A percentile compares a stretch with the other conserved stretches of the same genome.
These are phyloP conservation scores for Ilyonectria robusta DNA, from an alignment of 2,329 filamentous ascomycete genomes.

Conservation along the genomic window DNA sequence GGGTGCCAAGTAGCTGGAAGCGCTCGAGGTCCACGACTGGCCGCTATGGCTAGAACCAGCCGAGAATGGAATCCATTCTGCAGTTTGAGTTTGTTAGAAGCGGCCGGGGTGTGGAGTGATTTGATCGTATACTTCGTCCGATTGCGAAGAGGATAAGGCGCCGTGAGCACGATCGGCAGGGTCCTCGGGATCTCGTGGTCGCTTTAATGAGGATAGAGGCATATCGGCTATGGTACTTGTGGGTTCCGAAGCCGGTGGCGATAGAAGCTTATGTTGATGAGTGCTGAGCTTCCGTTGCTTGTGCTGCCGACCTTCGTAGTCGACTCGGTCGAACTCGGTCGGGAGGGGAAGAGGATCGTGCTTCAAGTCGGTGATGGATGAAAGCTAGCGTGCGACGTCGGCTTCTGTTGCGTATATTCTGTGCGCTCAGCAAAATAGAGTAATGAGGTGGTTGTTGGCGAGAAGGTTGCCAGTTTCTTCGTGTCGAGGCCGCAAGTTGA, in stretches of 20 bases:
- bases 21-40: slow-evolving; percentile 13
- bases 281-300: slow-evolving; percentile 17
- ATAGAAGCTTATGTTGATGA: slow-evolving; percentile 5
- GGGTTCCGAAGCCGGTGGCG: slow-evolving; percentile 14
- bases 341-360: slow-evolving; percentile 16
- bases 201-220: slow-evolving; percentile 9
- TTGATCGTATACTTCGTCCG: slow-evolving; percentile 11
- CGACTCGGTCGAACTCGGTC: slow-evolving; percentile 9
- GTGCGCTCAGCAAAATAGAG: background rate
- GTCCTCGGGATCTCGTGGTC: slow-evolving; percentile 13
- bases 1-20: slow-evolving; percentile 7
- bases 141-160: slow-evolving; percentile 9
- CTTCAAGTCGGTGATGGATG: slow-evolving; percentile 16
- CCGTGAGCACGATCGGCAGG: background rate
- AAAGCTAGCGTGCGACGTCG: slow-evolving; percentile 19
- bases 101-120: slow-evolving; percentile 15
- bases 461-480: background rate
- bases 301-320: slow-evolving; percentile 6
- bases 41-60: background rate
- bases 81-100: slow-evolving; percentile 3
- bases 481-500: slow-evolving; percentile 1
- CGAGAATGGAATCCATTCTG: slow-evolving; percentile 14
- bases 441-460: background rate
- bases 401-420: slow-evolving; percentile 16
- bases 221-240: background rate